Evolutionary conservation across 257 asterid genomes (phyloP).

Genomic region (Knoxia roxburghii): DNA sequence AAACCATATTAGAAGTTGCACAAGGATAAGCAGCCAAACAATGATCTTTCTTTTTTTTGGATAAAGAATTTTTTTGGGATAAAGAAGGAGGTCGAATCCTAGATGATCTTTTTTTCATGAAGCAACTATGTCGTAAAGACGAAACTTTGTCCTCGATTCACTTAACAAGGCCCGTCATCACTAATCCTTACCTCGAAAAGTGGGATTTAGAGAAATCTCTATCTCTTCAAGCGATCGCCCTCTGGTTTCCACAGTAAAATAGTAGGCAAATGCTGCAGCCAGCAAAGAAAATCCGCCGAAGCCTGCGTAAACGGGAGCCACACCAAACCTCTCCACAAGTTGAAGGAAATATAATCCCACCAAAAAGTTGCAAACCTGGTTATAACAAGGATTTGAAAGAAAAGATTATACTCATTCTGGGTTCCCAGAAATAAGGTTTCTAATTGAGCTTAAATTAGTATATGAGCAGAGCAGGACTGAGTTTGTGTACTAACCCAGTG

Average conservation of each 20-base stretch:
- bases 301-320: constrained; percentile 63
- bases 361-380: constrained; percentile 79
- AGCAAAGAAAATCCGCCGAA: constrained; percentile 60
- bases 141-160: too few relatives aligned
- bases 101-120: too few relatives aligned
- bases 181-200: constrained; percentile 21
- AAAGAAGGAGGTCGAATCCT: too few relatives aligned
- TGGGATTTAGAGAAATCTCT: constrained; percentile 51
- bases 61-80: too few relatives aligned
- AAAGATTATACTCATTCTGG: neutral
- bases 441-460: too few relatives aligned
- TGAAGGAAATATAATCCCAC: constrained; percentile 75
- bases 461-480: neutral
- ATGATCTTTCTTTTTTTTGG: too few relatives aligned
- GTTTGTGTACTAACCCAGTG: constrained; percentile 65
- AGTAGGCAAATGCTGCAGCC: constrained; percentile 62
- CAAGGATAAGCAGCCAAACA: too few relatives aligned
- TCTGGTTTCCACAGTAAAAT: constrained; percentile 61
- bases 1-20: too few relatives aligned
- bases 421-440: neutral
- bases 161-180: too few relatives aligned
- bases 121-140: too few relatives aligned
- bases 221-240: constrained; percentile 89
- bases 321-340: constrained; percentile 56
- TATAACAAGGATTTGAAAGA: constrained; percentile 11